A percentile compares a stretch with the other conserved stretches of the same genome.
Evolutionary conservation across 2,329 filamentous ascomycete genomes (phyloP).

Genomic region (Dactylellina leptospora): DNA sequence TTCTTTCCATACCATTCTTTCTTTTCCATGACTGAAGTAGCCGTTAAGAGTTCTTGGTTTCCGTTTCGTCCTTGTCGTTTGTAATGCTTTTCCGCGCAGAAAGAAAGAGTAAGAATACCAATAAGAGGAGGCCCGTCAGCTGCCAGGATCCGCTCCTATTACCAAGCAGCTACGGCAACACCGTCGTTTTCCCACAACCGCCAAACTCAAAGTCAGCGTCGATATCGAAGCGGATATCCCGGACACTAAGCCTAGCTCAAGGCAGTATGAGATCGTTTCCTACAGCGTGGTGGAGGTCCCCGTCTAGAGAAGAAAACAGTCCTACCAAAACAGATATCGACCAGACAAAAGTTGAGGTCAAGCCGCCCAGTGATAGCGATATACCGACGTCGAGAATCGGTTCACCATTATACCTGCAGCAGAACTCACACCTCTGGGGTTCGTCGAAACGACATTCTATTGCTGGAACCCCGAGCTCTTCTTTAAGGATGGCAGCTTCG

Average conservation of each 20-base stretch:
- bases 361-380: neutral
- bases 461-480: slow-evolving; percentile 21
- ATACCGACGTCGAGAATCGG: neutral
- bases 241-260: slow-evolving; percentile 11
- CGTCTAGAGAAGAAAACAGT: slow-evolving; percentile 3
- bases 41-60: neutral
- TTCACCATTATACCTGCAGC: slow-evolving; percentile 26
- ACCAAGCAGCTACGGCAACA: slow-evolving; percentile 29
- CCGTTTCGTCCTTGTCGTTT: slow-evolving; percentile 4
- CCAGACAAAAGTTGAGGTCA: too few relatives aligned
- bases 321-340: neutral
- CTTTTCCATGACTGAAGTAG: neutral
- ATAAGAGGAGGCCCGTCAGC: slow-evolving; percentile 27
- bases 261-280: slow-evolving; percentile 12
- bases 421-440: slow-evolving; percentile 30
- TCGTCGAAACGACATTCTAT: slow-evolving; percentile 34
- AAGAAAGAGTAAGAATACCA: slow-evolving; percentile 4
- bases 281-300: slow-evolving; percentile 28
- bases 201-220: slow-evolving; percentile 5
- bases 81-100: slow-evolving; percentile 23
- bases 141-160: slow-evolving; percentile 31
- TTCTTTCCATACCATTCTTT: slow-evolving; percentile 7
- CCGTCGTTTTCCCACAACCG: slow-evolving; percentile 8
- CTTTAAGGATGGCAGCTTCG: slow-evolving; percentile 42
- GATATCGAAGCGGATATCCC: slow-evolving; percentile 35